Evolutionary conservation across 805 yeast genomes (phyloP).

Genomic region (Yarrowia porcina): DNA sequence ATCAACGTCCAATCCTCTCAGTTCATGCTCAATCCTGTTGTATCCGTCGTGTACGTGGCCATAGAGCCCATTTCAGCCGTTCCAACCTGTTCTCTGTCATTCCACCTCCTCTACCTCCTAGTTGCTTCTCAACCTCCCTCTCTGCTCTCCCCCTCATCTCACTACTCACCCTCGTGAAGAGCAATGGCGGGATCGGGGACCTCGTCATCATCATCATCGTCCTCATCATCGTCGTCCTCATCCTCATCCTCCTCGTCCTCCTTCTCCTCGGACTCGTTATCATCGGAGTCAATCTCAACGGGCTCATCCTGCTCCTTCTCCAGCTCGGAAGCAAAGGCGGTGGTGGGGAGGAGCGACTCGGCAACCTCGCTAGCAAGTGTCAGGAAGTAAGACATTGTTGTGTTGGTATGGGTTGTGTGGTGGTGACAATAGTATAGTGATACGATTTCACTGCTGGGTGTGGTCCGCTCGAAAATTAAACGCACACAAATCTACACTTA

Average conservation of each 20-base stretch:
- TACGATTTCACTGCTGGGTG: constrained; percentile 26
- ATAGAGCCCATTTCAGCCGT: not conserved
- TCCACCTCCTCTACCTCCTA: not conserved
- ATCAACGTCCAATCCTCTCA: not conserved
- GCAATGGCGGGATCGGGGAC: constrained; percentile 45
- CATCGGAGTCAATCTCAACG: constrained; percentile 21
- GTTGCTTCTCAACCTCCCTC: not conserved
- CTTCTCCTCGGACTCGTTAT: constrained; percentile 34
- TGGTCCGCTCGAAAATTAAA: constrained; percentile 23
- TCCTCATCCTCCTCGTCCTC: constrained; percentile 40
- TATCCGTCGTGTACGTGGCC: not conserved
- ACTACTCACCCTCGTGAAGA: constrained; percentile 23
- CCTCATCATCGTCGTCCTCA: constrained; percentile 39
- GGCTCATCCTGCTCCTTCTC: constrained; percentile 37
- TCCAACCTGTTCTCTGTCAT: not conserved
- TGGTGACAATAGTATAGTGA: constrained; percentile 10
- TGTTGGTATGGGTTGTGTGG: constrained; percentile 12
- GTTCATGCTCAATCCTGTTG: not conserved
- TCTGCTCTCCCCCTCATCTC: not conserved
- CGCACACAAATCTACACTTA: constrained; percentile 25
- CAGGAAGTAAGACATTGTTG: constrained; percentile 30
- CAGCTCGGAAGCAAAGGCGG: constrained; percentile 71
- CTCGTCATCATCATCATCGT: constrained; percentile 48
- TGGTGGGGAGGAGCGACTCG: constrained; percentile 74
- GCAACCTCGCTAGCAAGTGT: constrained; percentile 53